Conservation (phyloP, 129 eudicot genomes). For the Pseudognaphalium luteoalbum region DNA sequence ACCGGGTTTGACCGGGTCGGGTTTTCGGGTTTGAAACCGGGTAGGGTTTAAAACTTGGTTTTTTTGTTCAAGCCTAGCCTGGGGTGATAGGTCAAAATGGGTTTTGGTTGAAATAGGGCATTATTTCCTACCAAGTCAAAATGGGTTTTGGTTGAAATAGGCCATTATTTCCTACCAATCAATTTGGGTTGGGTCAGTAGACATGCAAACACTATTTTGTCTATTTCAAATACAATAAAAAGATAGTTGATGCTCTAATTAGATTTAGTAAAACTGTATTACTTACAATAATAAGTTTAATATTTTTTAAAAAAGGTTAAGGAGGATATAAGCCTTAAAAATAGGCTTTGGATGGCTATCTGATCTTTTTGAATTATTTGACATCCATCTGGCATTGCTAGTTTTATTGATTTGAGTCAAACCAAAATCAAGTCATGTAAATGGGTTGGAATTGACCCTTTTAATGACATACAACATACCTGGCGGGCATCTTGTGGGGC, state of each 20-base stretch:
- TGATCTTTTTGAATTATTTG: background rate
- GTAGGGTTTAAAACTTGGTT: too few species aligned
- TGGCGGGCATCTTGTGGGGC: conserved; percentile 32
- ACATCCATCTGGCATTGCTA: background rate
- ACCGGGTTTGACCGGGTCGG: too few species aligned
- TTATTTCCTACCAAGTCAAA: background rate
- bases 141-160: background rate
- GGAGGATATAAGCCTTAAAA: background rate
- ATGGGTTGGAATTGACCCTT: background rate
- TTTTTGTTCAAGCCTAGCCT: too few species aligned
- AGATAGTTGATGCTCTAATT: too few species aligned
- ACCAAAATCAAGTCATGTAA: background rate
- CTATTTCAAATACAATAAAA: too few species aligned
- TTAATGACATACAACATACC: background rate
- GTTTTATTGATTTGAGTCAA: background rate
- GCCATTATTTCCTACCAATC: too few species aligned
- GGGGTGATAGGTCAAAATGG: background rate
- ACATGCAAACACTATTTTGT: too few species aligned
- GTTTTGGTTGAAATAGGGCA: background rate
- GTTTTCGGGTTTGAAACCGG: too few species aligned
- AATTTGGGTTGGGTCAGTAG: too few species aligned
- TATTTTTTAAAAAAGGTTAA: background rate
- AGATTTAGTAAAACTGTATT: too few species aligned
- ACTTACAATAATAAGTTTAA: background rate
- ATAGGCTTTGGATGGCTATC: background rate